A percentile compares a stretch with the other conserved stretches of the same genome.
These are phyloP conservation scores for Lantana camara DNA, from an alignment of 257 asterid genomes.

Conservation along the genomic window DNA sequence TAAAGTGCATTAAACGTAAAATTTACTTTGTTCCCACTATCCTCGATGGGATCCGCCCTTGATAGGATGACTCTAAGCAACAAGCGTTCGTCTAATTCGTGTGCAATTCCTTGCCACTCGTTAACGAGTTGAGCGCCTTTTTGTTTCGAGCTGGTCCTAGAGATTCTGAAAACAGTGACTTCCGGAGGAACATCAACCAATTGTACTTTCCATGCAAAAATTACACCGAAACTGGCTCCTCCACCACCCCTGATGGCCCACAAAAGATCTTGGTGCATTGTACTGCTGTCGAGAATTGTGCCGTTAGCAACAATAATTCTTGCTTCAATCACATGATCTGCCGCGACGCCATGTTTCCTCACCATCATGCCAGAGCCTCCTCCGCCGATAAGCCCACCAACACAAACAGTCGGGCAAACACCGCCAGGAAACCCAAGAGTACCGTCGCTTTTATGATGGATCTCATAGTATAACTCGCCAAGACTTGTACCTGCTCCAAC, in stretches of 20 bases:
- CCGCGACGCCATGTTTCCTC: conserved; percentile 33
- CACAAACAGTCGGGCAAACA: conserved; percentile 45
- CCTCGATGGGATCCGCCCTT: conserved; percentile 10
- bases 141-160: background rate
- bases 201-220: background rate
- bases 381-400: conserved; percentile 56
- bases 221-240: conserved; percentile 34
- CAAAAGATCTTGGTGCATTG: conserved; percentile 46
- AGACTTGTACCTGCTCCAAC: conserved; percentile 35
- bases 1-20: conserved; percentile 24
- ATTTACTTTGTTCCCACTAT: conserved; percentile 20
- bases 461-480: conserved; percentile 35
- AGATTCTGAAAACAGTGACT: background rate
- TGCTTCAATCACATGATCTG: conserved; percentile 51
- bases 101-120: conserved; percentile 34
- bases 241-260: conserved; percentile 58
- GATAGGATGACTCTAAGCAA: conserved; percentile 3
- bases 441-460: conserved; percentile 21
- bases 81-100: conserved; percentile 24
- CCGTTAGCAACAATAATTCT: conserved; percentile 35
- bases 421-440: conserved; percentile 45
- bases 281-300: conserved; percentile 26
- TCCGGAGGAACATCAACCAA: background rate
- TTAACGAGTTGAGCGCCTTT: conserved; percentile 8
- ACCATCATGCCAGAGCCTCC: conserved; percentile 49